Evolutionary conservation across 805 yeast genomes (phyloP).

Genomic region (Zygoascus ofunaensis): DNA sequence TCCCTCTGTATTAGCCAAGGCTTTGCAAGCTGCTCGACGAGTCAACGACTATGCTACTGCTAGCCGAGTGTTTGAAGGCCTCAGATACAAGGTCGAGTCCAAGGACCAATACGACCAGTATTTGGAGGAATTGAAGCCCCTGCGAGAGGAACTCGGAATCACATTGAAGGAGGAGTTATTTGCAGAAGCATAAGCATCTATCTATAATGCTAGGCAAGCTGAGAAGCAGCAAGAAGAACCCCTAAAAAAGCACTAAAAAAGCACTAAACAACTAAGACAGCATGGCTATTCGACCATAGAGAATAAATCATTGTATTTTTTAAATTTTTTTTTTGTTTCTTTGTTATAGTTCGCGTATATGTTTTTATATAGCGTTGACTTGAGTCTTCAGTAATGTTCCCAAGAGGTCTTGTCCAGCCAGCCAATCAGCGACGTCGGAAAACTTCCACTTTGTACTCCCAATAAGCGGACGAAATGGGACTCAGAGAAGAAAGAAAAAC

Average conservation of each 20-base stretch:
- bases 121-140: conserved; percentile 85
- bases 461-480: too few relatives aligned
- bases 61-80: conserved; percentile 86
- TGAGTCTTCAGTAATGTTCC: too few relatives aligned
- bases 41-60: conserved; percentile 99
- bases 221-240: too few relatives aligned
- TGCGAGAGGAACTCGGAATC: conserved; percentile 86
- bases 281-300: too few relatives aligned
- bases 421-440: neutral
- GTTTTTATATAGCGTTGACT: too few relatives aligned
- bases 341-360: too few relatives aligned
- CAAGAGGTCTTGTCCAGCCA: neutral
- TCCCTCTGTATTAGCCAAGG: conserved; percentile 90
- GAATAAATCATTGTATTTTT: too few relatives aligned
- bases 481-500: too few relatives aligned
- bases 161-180: conserved; percentile 87
- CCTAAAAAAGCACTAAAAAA: too few relatives aligned
- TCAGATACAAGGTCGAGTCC: conserved; percentile 92
- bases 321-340: too few relatives aligned
- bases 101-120: conserved; percentile 91
- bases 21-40: conserved; percentile 96
- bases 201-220: too few relatives aligned
- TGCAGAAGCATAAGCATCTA: conserved; percentile 3
- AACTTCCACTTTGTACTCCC: neutral
- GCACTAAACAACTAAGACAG: too few relatives aligned